Percentiles rank a stretch among this genome's conserved stretches.
Conservation (phyloP, 2,329 filamentous ascomycete genomes). For the Didymella lethalis region DNA sequence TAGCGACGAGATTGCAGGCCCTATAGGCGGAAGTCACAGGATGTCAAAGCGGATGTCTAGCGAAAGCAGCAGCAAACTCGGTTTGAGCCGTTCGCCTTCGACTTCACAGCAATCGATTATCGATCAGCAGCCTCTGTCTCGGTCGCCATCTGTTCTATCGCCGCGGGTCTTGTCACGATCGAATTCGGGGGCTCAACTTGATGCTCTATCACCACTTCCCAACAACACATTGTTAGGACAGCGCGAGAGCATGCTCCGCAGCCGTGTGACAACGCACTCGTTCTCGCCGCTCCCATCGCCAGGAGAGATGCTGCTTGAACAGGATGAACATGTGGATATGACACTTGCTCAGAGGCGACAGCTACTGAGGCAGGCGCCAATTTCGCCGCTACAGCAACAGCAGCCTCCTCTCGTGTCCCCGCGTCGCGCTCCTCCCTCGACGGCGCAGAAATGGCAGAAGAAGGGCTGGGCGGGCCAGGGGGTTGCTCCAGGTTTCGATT, state of each 20-base stretch:
- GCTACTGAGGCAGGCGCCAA: conserved; percentile 44
- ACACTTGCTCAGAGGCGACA: conserved; percentile 70
- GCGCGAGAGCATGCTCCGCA: conserved; percentile 61
- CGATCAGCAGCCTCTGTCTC: conserved; percentile 27
- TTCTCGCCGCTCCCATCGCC: conserved; percentile 46
- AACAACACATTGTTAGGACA: conserved; percentile 62
- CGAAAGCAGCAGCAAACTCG: conserved; percentile 31
- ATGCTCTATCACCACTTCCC: conserved; percentile 38
- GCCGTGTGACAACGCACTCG: conserved; percentile 49
- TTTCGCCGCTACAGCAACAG: conserved; percentile 22
- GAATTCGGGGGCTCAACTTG: conserved; percentile 26
- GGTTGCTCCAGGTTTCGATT: conserved; percentile 46
- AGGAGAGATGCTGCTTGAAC: conserved; percentile 34
- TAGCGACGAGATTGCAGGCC: conserved; percentile 38
- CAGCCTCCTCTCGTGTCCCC: conserved; percentile 25
- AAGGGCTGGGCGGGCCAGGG: conserved; percentile 35
- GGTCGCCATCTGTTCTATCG: conserved; percentile 30
- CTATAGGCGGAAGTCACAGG: conserved; percentile 29
- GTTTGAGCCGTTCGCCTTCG: conserved; percentile 32
- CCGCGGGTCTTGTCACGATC: conserved; percentile 31
- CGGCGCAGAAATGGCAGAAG: conserved; percentile 43
- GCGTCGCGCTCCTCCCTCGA: conserved; percentile 33
- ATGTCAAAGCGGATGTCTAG: conserved; percentile 37
- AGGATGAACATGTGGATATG: conserved; percentile 66
- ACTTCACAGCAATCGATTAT: conserved; percentile 33